Percentiles rank a stretch among this genome's conserved stretches.
Conservation (phyloP, 495 filamentous ascomycete species). For the Penicillium psychrofluorescens region DNA sequence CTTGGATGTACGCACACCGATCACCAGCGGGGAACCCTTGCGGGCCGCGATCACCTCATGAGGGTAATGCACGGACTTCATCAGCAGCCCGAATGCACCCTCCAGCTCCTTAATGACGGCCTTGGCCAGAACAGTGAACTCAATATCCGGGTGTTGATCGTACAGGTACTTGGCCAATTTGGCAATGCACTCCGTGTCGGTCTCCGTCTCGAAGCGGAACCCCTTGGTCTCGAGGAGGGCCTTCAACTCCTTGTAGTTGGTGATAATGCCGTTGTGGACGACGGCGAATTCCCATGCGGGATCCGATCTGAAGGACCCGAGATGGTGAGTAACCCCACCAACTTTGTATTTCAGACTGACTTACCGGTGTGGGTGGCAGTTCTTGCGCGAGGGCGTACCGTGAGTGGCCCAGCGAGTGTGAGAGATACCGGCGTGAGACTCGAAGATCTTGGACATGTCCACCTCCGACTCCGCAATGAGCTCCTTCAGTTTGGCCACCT, state of each 20-base stretch:
- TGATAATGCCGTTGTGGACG: slow-evolving; percentile 99
- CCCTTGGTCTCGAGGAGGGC: slow-evolving; percentile 87
- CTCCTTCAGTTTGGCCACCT: slow-evolving; percentile 91
- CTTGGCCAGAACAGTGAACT: slow-evolving; percentile 94
- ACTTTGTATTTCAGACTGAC: slow-evolving; percentile 8
- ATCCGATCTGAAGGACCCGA: slow-evolving; percentile 48
- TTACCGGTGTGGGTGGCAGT: slow-evolving; percentile 98
- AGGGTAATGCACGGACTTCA: slow-evolving; percentile 98
- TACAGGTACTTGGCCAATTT: slow-evolving; percentile 98
- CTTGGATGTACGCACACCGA: slow-evolving; percentile 89
- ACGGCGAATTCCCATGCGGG: slow-evolving; percentile 91
- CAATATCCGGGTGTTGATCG: slow-evolving; percentile 88
- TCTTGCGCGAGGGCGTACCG: slow-evolving; percentile 82
- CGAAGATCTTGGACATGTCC: slow-evolving; percentile 85
- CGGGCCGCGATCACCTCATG: slow-evolving; percentile 96
- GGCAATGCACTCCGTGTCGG: slow-evolving; percentile 97
- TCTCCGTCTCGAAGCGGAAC: slow-evolving; percentile 97
- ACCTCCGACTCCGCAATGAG: slow-evolving; percentile 79
- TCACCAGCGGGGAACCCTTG: slow-evolving; percentile 93
- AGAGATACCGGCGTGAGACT: slow-evolving; percentile 95
- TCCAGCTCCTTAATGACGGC: slow-evolving; percentile 97
- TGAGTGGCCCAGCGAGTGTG: slow-evolving; percentile 99
- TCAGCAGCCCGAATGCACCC: slow-evolving; percentile 89
- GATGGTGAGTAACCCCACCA: too few relatives aligned
- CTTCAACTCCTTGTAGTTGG: slow-evolving; percentile 99